These are phyloP conservation scores for Pyrenophora graminea DNA, from an alignment of 2,329 filamentous ascomycete genomes.

Conservation along the genomic window DNA sequence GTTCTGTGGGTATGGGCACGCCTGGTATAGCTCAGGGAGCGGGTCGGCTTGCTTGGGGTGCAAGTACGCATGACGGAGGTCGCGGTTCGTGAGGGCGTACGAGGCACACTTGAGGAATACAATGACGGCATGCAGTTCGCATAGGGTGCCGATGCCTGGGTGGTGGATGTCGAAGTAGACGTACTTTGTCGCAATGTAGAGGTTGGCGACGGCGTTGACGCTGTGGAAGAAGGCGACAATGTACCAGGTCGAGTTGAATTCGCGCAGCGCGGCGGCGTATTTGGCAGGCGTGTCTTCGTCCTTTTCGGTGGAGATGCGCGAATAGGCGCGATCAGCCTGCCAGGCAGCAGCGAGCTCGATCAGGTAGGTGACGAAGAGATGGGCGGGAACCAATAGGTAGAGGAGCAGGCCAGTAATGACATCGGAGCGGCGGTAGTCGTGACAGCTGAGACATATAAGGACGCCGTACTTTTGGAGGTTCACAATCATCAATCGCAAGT, in stretches of 20 bases:
- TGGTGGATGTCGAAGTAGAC: conserved; percentile 94
- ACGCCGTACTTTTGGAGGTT: conserved; percentile 99
- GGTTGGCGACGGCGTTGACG: conserved; percentile 79
- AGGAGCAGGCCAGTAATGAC: conserved; percentile 74
- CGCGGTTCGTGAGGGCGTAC: conserved; percentile 95
- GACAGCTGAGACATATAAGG: conserved; percentile 86
- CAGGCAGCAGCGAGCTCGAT: conserved; percentile 84
- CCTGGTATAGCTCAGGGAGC: conserved; percentile 78
- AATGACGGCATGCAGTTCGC: conserved; percentile 88
- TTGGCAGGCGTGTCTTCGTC: conserved; percentile 56
- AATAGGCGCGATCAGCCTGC: conserved; percentile 72
- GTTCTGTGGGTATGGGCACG: conserved; percentile 87
- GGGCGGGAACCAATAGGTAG: conserved; percentile 86
- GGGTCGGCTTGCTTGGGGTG: conserved; percentile 73
- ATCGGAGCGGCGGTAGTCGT: conserved; percentile 82
- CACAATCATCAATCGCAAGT: conserved; percentile 91
- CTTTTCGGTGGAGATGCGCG: conserved; percentile 55
- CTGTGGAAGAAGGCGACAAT: conserved; percentile 79
- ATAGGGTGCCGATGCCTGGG: conserved; percentile 87
- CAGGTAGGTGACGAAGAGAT: conserved; percentile 85
- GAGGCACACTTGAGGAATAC: conserved; percentile 96
- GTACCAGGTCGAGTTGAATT: conserved; percentile 77
- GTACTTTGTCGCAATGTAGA: conserved; percentile 78
- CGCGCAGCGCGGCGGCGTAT: conserved; percentile 63
- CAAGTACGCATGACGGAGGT: conserved; percentile 87